Evolutionary conservation across 768 basidiomycete species (phyloP).

Genomic region (Tylopilus sp.): DNA sequence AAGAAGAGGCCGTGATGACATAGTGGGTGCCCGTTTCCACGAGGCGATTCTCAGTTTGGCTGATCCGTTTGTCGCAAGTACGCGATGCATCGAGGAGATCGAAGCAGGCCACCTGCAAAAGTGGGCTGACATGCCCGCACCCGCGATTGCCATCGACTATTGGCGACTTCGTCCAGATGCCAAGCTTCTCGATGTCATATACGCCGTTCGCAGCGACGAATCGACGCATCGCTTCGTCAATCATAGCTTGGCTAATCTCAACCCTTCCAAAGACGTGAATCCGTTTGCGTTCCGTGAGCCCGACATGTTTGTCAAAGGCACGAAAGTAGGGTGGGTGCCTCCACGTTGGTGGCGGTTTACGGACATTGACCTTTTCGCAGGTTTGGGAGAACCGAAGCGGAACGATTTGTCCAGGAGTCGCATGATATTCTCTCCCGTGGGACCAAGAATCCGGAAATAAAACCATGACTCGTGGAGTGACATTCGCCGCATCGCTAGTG

Average conservation of each 20-base stretch:
- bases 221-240: conserved; percentile 94
- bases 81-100: conserved; percentile 79
- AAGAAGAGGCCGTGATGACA: conserved; percentile 93
- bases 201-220: conserved; percentile 92
- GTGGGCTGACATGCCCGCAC: conserved; percentile 75
- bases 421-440: conserved; percentile 47
- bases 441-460: conserved; percentile 24
- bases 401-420: conserved; percentile 59
- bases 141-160: conserved; percentile 91
- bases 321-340: conserved; percentile 59
- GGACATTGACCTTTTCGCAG: conserved; percentile 36
- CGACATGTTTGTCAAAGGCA: conserved; percentile 80
- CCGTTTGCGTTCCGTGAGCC: conserved; percentile 90
- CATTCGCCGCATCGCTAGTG: not conserved
- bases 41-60: conserved; percentile 15
- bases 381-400: conserved; percentile 66
- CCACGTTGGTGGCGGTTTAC: not conserved
- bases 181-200: conserved; percentile 83
- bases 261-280: conserved; percentile 75
- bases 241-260: conserved; percentile 88
- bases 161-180: conserved; percentile 78
- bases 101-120: conserved; percentile 78
- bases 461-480: conserved; percentile 16
- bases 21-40: conserved; percentile 53
- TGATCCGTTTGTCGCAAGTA: conserved; percentile 41